A percentile compares a stretch with the other conserved stretches of the same genome.
These are phyloP conservation scores for Fraxinus greggii DNA, from an alignment of 305 asterid genomes.

Conservation along the genomic window DNA sequence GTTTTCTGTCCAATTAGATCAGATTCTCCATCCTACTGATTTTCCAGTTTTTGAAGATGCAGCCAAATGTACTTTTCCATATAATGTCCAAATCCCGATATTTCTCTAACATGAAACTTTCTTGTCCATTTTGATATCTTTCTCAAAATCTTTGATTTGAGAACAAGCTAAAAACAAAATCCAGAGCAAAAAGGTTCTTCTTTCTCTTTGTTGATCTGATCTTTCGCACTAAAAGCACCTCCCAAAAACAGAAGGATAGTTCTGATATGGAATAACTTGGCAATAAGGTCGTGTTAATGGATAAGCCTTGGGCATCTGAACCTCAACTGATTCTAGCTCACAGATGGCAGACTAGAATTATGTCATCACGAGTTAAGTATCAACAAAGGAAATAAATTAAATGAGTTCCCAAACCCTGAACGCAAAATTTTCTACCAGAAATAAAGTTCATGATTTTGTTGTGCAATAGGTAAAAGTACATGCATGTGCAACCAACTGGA, in stretches of 20 bases:
- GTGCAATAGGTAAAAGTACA: neutral
- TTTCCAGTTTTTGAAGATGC: neutral
- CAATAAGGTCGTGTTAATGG: neutral
- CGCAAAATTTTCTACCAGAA: neutral
- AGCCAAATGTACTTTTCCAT: neutral
- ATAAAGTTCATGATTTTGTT: neutral
- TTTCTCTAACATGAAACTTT: neutral
- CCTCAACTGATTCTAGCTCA: neutral
- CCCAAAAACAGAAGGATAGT: neutral
- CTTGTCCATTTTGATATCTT: neutral
- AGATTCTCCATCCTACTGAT: neutral
- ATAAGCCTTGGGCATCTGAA: neutral
- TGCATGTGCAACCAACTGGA: neutral
- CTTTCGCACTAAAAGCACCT: neutral
- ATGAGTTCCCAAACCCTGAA: neutral
- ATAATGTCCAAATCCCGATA: neutral
- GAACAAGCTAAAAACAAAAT: neutral
- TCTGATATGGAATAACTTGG: neutral
- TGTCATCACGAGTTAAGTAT: neutral
- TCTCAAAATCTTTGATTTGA: neutral
- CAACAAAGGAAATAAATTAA: neutral
- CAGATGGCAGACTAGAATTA: neutral
- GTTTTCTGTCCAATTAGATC: neutral
- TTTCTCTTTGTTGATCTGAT: neutral
- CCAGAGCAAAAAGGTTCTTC: neutral